Evolutionary conservation across 345 rosid species (phyloP).

Genomic region (Murraya koenigii): DNA sequence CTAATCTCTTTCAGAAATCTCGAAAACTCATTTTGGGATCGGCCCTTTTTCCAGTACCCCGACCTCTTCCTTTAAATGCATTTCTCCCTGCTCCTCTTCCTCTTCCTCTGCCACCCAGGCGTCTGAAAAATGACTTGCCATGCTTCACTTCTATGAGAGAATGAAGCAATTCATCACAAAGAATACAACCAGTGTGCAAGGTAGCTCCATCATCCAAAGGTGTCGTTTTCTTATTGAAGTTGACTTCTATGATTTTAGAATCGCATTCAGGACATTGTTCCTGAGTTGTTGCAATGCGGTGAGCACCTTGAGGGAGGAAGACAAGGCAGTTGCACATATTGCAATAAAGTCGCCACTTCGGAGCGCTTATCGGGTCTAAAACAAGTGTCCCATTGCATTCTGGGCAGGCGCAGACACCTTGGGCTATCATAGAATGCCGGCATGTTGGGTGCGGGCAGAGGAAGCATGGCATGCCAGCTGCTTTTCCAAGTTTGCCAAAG

Average conservation of each 20-base stretch:
- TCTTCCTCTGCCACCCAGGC: conserved; percentile 45
- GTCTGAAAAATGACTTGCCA: conserved; percentile 65
- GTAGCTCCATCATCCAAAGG: conserved; percentile 86
- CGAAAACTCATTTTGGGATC: conserved; percentile 71
- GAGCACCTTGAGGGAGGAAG: conserved; percentile 90
- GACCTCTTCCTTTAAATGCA: conserved; percentile 48
- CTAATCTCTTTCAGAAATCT: conserved; percentile 32
- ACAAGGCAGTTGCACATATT: conserved; percentile 91
- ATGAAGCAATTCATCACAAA: conserved; percentile 86
- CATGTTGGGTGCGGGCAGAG: conserved; percentile 93
- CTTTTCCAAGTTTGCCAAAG: conserved; percentile 57
- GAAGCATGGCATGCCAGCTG: conserved; percentile 94
- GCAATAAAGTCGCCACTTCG: conserved; percentile 95
- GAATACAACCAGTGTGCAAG: conserved; percentile 75
- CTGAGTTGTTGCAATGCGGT: conserved; percentile 64
- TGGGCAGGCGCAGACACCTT: conserved; percentile 97
- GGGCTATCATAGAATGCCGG: conserved; percentile 71
- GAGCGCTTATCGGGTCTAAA: conserved; percentile 83
- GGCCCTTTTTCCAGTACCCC: conserved; percentile 28
- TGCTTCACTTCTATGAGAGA: conserved; percentile 89
- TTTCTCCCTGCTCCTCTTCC: conserved; percentile 73
- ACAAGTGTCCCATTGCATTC: conserved; percentile 91
- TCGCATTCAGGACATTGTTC: conserved; percentile 75
- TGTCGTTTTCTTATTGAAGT: conserved; percentile 87
- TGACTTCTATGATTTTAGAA: conserved; percentile 77